Conservation (phyloP, 225 moss, liverwort and hornwort species). For the Takakia lepidozioides region DNA sequence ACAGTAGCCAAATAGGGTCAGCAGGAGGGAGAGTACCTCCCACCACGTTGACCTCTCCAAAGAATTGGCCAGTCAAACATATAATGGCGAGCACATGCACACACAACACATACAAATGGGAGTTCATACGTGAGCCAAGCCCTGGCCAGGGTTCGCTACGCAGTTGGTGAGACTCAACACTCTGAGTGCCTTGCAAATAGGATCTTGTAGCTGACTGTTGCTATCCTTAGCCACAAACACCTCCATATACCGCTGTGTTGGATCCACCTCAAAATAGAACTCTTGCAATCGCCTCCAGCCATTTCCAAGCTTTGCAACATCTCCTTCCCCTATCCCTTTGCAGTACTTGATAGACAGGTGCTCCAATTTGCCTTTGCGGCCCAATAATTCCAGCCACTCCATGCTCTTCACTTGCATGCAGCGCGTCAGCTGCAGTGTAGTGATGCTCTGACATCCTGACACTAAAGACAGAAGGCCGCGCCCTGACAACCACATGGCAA, state of each 20-base stretch:
- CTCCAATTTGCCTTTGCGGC: conserved; percentile 22
- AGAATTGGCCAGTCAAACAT: no score
- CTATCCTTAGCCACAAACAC: conserved; percentile 33
- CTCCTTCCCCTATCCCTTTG: conserved; percentile 33
- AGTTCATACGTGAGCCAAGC: conserved; percentile 12
- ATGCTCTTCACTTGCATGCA: conserved; percentile 37
- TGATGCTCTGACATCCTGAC: conserved; percentile 29
- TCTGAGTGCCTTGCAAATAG: conserved; percentile 19
- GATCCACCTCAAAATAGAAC: conserved; percentile 35
- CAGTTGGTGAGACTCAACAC: conserved; percentile 22
- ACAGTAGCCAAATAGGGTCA: no score
- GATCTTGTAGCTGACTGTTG: conserved; percentile 7
- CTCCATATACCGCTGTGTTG: conserved; percentile 22
- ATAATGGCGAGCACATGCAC: no score
- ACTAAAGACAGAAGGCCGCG: conserved; percentile 46
- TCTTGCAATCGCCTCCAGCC: conserved; percentile 40
- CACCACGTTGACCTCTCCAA: no score
- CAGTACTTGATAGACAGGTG: conserved; percentile 36
- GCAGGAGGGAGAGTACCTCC: no score
- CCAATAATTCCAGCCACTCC: conserved; percentile 44
- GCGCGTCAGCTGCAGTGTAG: conserved; percentile 27
- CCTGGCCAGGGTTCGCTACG: conserved; percentile 32
- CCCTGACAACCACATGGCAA: no score
- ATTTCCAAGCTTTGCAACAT: conserved; percentile 23
- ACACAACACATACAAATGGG: no score